Evolutionary conservation across 1,284 basidiomycete species (phyloP).

Genomic region (Kalmanozyma brasiliensis): DNA sequence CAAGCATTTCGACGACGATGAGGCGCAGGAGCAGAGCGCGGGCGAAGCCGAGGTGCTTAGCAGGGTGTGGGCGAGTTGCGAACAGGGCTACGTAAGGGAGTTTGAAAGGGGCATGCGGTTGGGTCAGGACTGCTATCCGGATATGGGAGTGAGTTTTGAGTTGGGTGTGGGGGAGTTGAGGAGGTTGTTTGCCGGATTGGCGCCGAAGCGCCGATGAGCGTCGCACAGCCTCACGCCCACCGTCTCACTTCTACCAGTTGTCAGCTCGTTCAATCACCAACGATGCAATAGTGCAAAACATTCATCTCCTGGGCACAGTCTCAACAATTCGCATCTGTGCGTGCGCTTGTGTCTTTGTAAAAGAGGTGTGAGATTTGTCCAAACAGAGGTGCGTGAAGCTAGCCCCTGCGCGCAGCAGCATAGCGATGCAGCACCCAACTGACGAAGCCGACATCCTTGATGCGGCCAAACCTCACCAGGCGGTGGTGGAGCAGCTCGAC

Average conservation of each 20-base stretch:
- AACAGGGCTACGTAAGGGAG: slow-evolving; percentile 46
- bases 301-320: too few relatives aligned
- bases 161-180: slow-evolving; percentile 30
- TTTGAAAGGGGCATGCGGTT: slow-evolving; percentile 40
- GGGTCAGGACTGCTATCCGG: slow-evolving; percentile 48
- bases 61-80: slow-evolving; percentile 46
- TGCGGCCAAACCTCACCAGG: slow-evolving; percentile 30
- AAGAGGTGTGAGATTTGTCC: background rate
- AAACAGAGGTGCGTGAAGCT: too few relatives aligned
- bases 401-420: slow-evolving; percentile 6
- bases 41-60: slow-evolving; percentile 40
- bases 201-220: slow-evolving; percentile 11
- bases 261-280: too few relatives aligned
- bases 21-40: slow-evolving; percentile 60
- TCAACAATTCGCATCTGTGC: too few relatives aligned
- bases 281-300: too few relatives aligned
- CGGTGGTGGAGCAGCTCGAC: slow-evolving; percentile 59
- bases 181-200: slow-evolving; percentile 25
- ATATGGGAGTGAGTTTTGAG: slow-evolving; percentile 22
- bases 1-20: slow-evolving; percentile 84
- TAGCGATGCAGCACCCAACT: slow-evolving; percentile 38
- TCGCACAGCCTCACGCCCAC: too few relatives aligned
- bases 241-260: too few relatives aligned
- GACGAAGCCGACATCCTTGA: slow-evolving; percentile 22
- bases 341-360: too few relatives aligned